Base-by-base conservation (phyloP, 1,139 yeast genomes). In the Meyerozyma carpophila region DNA sequence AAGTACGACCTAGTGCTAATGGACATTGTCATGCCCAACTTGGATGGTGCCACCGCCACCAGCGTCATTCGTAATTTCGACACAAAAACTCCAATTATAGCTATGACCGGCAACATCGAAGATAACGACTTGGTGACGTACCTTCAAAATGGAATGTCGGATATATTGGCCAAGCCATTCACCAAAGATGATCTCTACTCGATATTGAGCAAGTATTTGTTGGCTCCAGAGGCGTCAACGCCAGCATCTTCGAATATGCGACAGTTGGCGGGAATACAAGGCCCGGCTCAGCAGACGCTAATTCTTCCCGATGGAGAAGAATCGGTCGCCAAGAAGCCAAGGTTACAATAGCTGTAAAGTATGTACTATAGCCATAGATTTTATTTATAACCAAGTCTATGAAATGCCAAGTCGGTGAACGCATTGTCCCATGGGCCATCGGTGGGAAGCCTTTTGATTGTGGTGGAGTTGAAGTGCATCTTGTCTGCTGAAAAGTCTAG, bases 31-130 rank as follows among this genome's bases (percentile, higher is more conserved):
- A 86, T 91, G 93, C 97, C 97, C 2, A 87, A 87, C 59, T 68
- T 91, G 44, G 97, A 91, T 61, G 98, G 98, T 40, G 95, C 96
- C 7, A 84, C 95, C 1, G 96, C 96, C 1, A 84, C 96, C 2
- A 82, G 89, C 41, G 82, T 89, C 37, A 89, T 91, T 46, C 73
- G 97, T 51, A 81, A 85, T 16, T 87, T 87, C 59, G 95, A 89
- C 59, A 81, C 82, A 21, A 77, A 76, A 46, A 88, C 96, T 0
- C 97, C 97, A 5, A 87, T 91, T 50, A 85, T 90, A 50, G 95
- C 96, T 38, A 89, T 91, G 96, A 89, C 96, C 3, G 94, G 95
- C 34, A 87, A 87, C 56, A 85, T 87, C 46, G 85, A 84, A 54
- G 87, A 84, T 51, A 81, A 84, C 52, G 95, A 87, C 62, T 70